Conservation (phyloP, 75 land plant genomes). For the Adiantum capillusveneris region DNA sequence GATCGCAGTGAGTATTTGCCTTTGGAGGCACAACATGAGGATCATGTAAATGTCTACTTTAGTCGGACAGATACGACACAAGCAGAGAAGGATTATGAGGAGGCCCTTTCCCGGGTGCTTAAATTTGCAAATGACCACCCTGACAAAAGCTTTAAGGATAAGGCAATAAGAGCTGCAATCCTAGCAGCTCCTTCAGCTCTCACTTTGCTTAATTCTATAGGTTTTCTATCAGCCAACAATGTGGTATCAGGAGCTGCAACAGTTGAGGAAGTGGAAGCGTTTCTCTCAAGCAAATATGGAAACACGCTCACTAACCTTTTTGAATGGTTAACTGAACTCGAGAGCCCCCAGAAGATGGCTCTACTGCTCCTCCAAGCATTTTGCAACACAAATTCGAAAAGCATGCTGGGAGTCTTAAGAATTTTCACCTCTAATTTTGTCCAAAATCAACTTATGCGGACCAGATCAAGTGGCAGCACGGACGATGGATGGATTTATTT, state of each 20-base stretch:
- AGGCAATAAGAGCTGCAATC: neutral
- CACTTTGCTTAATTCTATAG: neutral
- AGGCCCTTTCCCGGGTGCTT: neutral
- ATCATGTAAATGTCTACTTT: neutral
- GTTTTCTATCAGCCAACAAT: neutral
- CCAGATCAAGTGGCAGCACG: neutral
- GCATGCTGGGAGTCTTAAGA: neutral
- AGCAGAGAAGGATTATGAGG: neutral
- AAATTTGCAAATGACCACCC: neutral
- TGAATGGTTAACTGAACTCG: neutral
- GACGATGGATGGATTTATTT: neutral
- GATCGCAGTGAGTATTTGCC: no score
- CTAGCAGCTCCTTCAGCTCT: neutral
- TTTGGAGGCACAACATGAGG: no score
- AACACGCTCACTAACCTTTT: neutral
- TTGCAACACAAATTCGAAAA: neutral
- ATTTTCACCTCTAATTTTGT: neutral
- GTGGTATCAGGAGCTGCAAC: neutral
- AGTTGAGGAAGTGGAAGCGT: neutral
- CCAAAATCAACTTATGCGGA: neutral
- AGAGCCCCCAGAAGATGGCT: neutral
- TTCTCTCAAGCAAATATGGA: neutral
- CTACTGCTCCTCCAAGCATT: neutral
- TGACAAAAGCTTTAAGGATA: neutral
- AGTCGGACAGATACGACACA: neutral